Conservation (phyloP, 108 stramenopile species). For the Ochromonas danica region DNA sequence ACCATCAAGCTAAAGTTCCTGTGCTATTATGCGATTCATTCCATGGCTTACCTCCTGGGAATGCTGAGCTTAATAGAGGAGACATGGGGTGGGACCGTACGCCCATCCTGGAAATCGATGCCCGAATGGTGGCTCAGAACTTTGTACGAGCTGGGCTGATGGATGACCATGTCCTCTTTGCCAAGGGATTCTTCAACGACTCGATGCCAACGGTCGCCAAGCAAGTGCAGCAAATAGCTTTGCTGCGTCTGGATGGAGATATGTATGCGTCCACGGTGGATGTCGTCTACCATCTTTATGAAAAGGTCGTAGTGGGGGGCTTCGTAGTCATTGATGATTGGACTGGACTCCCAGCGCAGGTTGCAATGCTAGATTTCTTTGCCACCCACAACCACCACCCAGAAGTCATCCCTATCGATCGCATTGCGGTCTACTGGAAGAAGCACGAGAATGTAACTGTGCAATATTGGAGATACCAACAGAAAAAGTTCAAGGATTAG, state of each 20-base stretch:
- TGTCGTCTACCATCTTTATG: conserved; percentile 52
- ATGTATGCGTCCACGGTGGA: conserved; percentile 57
- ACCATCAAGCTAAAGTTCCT: background rate
- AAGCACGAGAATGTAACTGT: background rate
- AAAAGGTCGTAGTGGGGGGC: conserved; percentile 24
- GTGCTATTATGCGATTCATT: background rate
- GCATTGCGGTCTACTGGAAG: conserved; percentile 4
- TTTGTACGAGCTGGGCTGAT: background rate
- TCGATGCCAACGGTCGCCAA: conserved; percentile 36
- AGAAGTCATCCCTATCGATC: background rate
- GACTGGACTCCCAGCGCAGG: conserved; percentile 6
- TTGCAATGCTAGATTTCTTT: background rate
- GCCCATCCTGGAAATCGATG: conserved; percentile 41
- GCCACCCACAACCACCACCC: background rate
- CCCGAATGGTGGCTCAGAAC: background rate
- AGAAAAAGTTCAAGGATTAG: background rate
- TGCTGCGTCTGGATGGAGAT: conserved; percentile 51
- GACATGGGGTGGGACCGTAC: no score
- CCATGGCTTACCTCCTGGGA: no score
- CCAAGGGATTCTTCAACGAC: conserved; percentile 54
- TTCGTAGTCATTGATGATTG: conserved; percentile 21
- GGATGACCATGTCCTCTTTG: conserved; percentile 41
- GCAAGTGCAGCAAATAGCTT: conserved; percentile 37
- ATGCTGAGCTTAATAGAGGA: no score
- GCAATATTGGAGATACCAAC: background rate